These are phyloP conservation scores for Sporothrix pseudoabietina DNA, from an alignment of 2,329 filamentous ascomycete genomes.

Conservation along the genomic window DNA sequence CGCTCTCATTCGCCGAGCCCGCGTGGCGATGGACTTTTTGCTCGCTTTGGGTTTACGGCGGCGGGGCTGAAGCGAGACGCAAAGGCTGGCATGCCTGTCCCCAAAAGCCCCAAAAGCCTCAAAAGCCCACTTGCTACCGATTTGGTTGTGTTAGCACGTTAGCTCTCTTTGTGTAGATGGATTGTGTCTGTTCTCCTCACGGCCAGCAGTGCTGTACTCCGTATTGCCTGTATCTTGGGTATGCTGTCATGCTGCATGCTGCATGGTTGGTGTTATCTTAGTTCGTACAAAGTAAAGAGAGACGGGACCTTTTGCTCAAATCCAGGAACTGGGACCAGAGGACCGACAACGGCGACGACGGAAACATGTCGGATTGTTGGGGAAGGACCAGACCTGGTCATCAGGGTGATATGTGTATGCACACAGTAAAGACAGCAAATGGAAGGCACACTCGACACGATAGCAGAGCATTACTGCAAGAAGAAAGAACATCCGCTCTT, in stretches of 20 bases:
- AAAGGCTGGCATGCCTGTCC: too few relatives aligned
- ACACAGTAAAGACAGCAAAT: background rate
- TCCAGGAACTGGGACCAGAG: slow-evolving; percentile 13
- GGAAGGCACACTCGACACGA: background rate
- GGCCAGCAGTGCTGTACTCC: background rate
- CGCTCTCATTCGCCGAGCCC: background rate
- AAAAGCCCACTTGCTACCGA: slow-evolving; percentile 7
- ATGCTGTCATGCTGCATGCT: too few relatives aligned
- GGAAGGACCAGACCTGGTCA: background rate
- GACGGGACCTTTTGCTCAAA: slow-evolving; percentile 24
- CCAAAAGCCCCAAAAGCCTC: too few relatives aligned
- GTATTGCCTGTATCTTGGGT: background rate
- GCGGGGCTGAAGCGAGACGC: slow-evolving; percentile 18
- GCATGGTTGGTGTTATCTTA: slow-evolving; percentile 1
- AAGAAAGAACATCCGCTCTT: slow-evolving; percentile 7
- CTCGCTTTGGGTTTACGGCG: slow-evolving; percentile 30
- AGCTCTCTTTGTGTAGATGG: background rate
- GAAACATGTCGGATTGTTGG: background rate
- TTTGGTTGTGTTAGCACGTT: background rate
- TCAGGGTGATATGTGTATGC: background rate
- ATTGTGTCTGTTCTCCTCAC: background rate
- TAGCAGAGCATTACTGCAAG: slow-evolving; percentile 5
- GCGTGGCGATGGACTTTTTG: slow-evolving; percentile 31
- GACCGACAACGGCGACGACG: background rate
- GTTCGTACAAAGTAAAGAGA: background rate